Evolutionary conservation across 1,139 yeast genomes (phyloP).

Genomic region (Hemisphaericaspora xylanilytica): DNA sequence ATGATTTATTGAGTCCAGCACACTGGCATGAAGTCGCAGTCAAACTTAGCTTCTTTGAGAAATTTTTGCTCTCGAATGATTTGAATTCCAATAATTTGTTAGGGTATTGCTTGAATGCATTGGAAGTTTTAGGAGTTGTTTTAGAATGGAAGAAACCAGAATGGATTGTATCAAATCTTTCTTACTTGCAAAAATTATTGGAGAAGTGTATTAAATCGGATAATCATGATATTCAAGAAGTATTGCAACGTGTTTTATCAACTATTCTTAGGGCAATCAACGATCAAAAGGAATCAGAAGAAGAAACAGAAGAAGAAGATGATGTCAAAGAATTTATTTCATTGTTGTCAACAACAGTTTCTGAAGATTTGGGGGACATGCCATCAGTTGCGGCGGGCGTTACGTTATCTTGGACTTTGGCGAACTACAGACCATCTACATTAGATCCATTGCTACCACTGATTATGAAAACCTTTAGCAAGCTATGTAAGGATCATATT

Average conservation of each 20-base stretch:
- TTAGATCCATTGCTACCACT: constrained; percentile 73
- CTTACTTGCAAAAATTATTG: constrained; percentile 65
- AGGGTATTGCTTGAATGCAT: constrained; percentile 82
- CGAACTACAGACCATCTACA: constrained; percentile 67
- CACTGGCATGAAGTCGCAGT: constrained; percentile 89
- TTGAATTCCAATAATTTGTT: constrained; percentile 58
- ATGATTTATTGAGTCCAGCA: constrained; percentile 66
- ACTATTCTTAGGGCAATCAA: constrained; percentile 65
- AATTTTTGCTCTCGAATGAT: constrained; percentile 78
- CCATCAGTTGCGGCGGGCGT: constrained; percentile 92
- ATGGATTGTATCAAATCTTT: constrained; percentile 74
- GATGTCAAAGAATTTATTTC: constrained; percentile 61
- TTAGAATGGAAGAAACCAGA: constrained; percentile 70
- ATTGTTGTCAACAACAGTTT: constrained; percentile 63
- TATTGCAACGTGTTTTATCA: constrained; percentile 69
- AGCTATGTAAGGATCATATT: constrained; percentile 85
- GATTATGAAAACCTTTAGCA: constrained; percentile 83
- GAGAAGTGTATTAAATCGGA: constrained; percentile 84
- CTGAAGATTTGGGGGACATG: constrained; percentile 79
- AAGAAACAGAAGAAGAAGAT: constrained; percentile 54
- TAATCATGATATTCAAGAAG: constrained; percentile 81
- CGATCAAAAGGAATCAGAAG: constrained; percentile 33
- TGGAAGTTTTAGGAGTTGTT: constrained; percentile 86
- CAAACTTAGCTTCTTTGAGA: constrained; percentile 80
- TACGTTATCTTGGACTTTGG: constrained; percentile 79